These are phyloP conservation scores for Suhomyces taliae DNA, from an alignment of 1,139 yeast species.

Conservation along the genomic window DNA sequence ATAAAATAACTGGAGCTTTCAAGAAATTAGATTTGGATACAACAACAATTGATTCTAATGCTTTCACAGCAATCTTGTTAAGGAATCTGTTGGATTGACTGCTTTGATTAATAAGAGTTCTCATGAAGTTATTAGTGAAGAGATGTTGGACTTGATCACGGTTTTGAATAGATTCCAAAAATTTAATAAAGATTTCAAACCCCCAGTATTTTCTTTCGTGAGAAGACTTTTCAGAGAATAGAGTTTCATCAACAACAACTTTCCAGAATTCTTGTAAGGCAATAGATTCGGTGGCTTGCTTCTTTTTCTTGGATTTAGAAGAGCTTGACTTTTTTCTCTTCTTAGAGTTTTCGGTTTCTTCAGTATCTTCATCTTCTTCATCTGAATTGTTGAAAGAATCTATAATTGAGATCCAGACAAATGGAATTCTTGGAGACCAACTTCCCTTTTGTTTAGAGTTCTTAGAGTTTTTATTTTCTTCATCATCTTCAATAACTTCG, in stretches of 20 bases:
- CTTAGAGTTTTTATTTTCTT: slow-evolving; percentile 19
- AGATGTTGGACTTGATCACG: slow-evolving; percentile 37
- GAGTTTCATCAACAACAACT: slow-evolving; percentile 72
- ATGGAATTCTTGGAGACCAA: slow-evolving; percentile 81
- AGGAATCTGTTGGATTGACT: slow-evolving; percentile 65
- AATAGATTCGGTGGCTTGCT: slow-evolving; percentile 24
- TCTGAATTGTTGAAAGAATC: slow-evolving; percentile 30
- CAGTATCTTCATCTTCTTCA: slow-evolving; percentile 18
- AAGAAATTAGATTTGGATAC: slow-evolving; percentile 36
- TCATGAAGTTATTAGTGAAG: slow-evolving; percentile 69
- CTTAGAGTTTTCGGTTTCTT: slow-evolving; percentile 16
- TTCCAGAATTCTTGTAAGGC: slow-evolving; percentile 76
- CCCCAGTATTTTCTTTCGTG: slow-evolving; percentile 90
- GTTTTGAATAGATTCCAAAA: slow-evolving; percentile 35
- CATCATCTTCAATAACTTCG: slow-evolving; percentile 37
- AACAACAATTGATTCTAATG: slow-evolving; percentile 45
- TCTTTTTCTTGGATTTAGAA: slow-evolving; percentile 20
- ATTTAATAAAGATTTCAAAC: slow-evolving; percentile 63
- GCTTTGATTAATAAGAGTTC: slow-evolving; percentile 77
- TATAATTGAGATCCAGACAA: slow-evolving; percentile 76
- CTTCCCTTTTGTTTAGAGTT: slow-evolving; percentile 47
- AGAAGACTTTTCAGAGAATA: slow-evolving; percentile 75
- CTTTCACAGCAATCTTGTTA: slow-evolving; percentile 62
- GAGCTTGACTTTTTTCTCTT: slow-evolving; percentile 31
- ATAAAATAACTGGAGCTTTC: slow-evolving; percentile 49